Evolutionary conservation across 495 filamentous ascomycete genomes (phyloP), one percentile per base, ranked within the genome.

Genomic region (Entonaema liquescens): DNA sequence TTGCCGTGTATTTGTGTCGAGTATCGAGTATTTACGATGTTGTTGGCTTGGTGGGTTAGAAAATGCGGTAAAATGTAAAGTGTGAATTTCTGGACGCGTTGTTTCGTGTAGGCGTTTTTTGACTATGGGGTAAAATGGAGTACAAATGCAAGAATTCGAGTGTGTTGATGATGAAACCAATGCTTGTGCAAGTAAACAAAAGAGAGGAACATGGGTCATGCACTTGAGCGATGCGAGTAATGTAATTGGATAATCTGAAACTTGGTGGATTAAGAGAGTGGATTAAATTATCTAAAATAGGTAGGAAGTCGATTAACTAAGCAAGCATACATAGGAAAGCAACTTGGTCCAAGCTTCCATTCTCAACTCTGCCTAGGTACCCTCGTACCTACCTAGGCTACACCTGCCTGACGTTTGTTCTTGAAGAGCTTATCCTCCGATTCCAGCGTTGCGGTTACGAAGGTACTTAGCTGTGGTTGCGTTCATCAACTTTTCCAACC

Each of bases 341-440:
- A 25, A 40, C 11, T 59, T 59, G 56, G 56, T 28, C 35, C 23
- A 40, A 59, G 36, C 35, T 56, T 15, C 53, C 35, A 9, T 1
- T 36, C 0, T 29, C 28, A 13, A 12, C 31, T 17, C 33, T 54
- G 40, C 42, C 33, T 40, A 52, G 31, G 59, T 62, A 63, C 60
- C 31, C 42, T 47, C 23, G 42, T 47, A 47, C 38, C 29, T 13
- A 17, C 50, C 23, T 31, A 79, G 79, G 77, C 79, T 81, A 67
- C 77, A 78, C 67, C 59, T 67, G 66, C 73, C 78, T 79, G 76
- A 80, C 79, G 79, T 73, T 73, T 64, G 38, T 62, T 40, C 42
- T 19, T 19, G n/a, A 36, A 59, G 52, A 71, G 64, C 59, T 61
- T 54, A 62, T 59, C 36, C 38, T 73, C 63, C 33, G 59, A 57